These are phyloP conservation scores for Xylaria polymorpha DNA, from an alignment of 2,329 filamentous ascomycete genomes.

Conservation along the genomic window DNA sequence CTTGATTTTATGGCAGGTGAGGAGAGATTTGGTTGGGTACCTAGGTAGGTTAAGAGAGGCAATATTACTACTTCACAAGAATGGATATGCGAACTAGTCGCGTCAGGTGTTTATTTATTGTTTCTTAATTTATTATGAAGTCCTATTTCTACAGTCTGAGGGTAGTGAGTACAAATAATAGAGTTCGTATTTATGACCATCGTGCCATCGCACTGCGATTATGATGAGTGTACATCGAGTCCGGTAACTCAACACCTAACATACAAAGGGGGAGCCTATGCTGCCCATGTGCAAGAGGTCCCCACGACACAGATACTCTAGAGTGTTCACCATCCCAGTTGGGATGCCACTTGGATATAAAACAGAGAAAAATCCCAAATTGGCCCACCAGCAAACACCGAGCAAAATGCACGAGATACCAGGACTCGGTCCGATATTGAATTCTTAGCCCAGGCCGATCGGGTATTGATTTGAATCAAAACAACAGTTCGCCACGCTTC, in stretches of 20 bases:
- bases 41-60: no score
- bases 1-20: no score
- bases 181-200: conserved; percentile 19
- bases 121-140: background rate
- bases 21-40: no score
- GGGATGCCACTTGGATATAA: conserved; percentile 33
- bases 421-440: conserved; percentile 23
- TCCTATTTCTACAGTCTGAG: background rate
- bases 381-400: conserved; percentile 32
- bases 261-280: conserved; percentile 23
- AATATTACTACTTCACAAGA: no score
- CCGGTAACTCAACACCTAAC: conserved; percentile 24
- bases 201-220: conserved; percentile 25
- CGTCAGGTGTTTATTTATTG: background rate
- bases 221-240: conserved; percentile 32
- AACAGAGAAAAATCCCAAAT: conserved; percentile 20
- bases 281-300: conserved; percentile 15
- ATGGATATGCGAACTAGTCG: background rate
- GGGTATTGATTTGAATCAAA: conserved; percentile 8
- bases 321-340: conserved; percentile 13
- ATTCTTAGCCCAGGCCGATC: conserved; percentile 9
- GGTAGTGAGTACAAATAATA: background rate
- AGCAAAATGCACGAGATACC: conserved; percentile 36
- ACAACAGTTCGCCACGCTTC: background rate
- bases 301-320: conserved; percentile 15